Conservation (phyloP, 495 filamentous ascomycete species). For the Bacidia rubella region DNA sequence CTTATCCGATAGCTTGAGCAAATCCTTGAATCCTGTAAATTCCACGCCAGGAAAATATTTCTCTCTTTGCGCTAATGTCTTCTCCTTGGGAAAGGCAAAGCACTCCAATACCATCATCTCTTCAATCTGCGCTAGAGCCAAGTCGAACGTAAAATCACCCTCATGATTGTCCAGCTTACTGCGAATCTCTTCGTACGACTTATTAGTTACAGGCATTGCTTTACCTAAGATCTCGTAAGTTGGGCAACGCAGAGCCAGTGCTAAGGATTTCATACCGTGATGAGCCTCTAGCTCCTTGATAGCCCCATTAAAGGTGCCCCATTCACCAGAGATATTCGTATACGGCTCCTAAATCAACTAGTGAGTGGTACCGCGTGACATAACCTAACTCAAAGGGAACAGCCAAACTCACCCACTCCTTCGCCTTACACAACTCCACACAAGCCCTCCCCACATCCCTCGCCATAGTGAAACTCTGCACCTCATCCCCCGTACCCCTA, state of each 20-base stretch:
- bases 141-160: background rate
- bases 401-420: conserved; percentile 8
- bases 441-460: conserved; percentile 9
- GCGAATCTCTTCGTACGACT: background rate
- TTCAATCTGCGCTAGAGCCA: conserved; percentile 5
- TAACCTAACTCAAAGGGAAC: background rate
- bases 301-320: conserved; percentile 8
- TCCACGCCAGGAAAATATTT: background rate
- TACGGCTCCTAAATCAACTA: background rate
- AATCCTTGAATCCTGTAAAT: background rate
- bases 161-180: background rate
- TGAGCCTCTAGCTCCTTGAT: background rate
- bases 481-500: conserved; percentile 10
- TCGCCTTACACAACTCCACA: conserved; percentile 4
- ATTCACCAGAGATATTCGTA: conserved; percentile 8
- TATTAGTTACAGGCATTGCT: background rate
- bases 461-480: conserved; percentile 8
- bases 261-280: background rate
- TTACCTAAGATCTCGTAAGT: background rate
- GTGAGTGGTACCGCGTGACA: background rate
- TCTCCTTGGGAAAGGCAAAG: conserved; percentile 1
- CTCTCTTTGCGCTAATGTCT: conserved; percentile 5
- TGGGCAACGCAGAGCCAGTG: background rate
- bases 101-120: conserved; percentile 4
- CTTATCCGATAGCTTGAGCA: conserved; percentile 4